Evolutionary conservation across 129 eudicot species (phyloP).

Genomic region (Centella asiatica): DNA sequence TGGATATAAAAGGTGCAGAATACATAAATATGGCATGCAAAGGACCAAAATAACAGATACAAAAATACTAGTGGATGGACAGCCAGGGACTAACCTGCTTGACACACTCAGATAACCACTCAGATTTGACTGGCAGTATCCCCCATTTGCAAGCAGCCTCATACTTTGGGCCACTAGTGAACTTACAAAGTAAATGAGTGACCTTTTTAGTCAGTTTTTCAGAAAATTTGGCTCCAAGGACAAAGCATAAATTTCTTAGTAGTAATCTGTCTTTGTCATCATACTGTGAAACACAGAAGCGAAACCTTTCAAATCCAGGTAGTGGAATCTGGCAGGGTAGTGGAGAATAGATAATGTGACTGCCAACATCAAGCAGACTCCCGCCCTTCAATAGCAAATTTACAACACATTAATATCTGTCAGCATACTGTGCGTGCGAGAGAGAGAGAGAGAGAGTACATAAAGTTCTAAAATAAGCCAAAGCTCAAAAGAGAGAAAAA

Average conservation of each 20-base stretch:
- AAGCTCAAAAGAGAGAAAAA: too few relatives aligned
- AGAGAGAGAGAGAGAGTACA: too few relatives aligned
- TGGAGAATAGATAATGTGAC: conserved; percentile 88
- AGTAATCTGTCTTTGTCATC: conserved; percentile 59
- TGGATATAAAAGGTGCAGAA: conserved; percentile 2
- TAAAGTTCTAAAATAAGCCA: neutral
- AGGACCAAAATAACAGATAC: neutral
- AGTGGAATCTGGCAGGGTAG: conserved; percentile 82
- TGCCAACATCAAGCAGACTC: conserved; percentile 60
- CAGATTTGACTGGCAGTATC: conserved; percentile 50
- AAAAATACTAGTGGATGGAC: neutral
- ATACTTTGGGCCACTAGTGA: conserved; percentile 60
- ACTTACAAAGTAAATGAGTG: conserved; percentile 73
- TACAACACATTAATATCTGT: conserved; percentile 17
- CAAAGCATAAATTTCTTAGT: conserved; percentile 70
- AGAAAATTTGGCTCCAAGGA: conserved; percentile 64
- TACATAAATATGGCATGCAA: neutral
- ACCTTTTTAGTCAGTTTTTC: conserved; percentile 49
- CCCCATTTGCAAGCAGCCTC: conserved; percentile 76
- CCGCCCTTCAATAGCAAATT: conserved; percentile 54
- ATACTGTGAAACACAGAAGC: conserved; percentile 75
- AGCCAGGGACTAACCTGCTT: conserved; percentile 44
- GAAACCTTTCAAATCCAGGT: conserved; percentile 52
- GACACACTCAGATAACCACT: conserved; percentile 81
- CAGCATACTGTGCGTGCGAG: neutral